Conservation (phyloP, 495 filamentous ascomycete genomes). For the Aspergillus diversus region DNA sequence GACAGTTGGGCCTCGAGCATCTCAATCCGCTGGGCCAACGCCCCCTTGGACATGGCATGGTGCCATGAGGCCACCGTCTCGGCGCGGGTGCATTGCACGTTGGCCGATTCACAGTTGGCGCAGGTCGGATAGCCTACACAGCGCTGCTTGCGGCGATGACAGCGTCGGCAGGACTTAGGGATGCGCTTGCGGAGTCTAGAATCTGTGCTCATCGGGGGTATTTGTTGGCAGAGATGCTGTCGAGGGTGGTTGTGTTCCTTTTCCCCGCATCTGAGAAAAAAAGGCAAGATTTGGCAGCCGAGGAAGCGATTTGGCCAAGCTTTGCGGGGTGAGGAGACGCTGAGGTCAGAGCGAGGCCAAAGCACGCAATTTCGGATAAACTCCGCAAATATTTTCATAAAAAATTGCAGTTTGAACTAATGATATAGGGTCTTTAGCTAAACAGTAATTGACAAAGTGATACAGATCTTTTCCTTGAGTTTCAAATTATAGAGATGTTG, state of each 20-base stretch:
- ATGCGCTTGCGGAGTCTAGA: conserved; percentile 39
- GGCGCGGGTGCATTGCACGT: conserved; percentile 21
- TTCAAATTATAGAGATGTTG: too few species aligned
- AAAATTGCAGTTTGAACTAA: too few species aligned
- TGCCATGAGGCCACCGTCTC: conserved; percentile 27
- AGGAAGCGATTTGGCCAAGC: not conserved
- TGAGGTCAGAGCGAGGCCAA: not conserved
- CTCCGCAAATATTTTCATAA: too few species aligned
- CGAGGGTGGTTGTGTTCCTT: not conserved
- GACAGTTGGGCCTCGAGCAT: conserved; percentile 25
- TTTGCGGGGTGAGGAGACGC: not conserved
- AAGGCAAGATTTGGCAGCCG: not conserved
- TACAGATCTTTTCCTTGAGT: too few species aligned
- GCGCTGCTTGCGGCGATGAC: conserved; percentile 30
- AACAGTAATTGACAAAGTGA: too few species aligned
- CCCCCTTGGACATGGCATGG: conserved; percentile 32
- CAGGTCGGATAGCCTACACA: conserved; percentile 29
- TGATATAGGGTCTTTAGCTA: too few species aligned
- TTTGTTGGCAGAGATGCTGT: not conserved
- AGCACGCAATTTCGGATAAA: too few species aligned
- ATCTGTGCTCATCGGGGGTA: not conserved
- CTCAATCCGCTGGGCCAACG: conserved; percentile 28
- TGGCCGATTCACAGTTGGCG: conserved; percentile 26
- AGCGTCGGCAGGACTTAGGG: conserved; percentile 27
- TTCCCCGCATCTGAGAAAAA: not conserved